These are phyloP conservation scores for Gliomastix tumulicola DNA, from an alignment of 2,329 filamentous ascomycete species.

Conservation along the genomic window DNA sequence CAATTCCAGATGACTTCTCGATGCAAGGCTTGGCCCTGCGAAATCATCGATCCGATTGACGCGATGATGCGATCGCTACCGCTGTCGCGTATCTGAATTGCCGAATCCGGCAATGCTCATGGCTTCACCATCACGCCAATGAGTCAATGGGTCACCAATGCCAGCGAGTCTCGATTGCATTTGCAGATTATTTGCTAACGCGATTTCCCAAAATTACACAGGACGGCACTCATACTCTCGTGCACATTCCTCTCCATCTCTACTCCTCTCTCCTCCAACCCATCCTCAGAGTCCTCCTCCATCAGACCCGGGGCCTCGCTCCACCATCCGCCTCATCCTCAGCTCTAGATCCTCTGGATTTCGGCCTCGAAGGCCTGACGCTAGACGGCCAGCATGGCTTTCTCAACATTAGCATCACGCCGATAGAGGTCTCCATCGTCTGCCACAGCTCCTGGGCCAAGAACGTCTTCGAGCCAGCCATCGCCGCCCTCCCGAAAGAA, in stretches of 20 bases:
- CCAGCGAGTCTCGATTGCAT: neutral
- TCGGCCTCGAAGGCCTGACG: constrained; percentile 38
- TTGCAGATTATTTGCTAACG: neutral
- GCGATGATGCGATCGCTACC: too few relatives aligned
- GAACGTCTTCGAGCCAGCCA: constrained; percentile 67
- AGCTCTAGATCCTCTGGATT: too few relatives aligned
- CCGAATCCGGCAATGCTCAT: too few relatives aligned
- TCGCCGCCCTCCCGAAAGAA: constrained; percentile 53
- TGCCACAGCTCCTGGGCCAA: constrained; percentile 72
- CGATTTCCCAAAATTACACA: constrained; percentile 29
- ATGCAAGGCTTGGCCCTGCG: too few relatives aligned
- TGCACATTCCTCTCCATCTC: constrained; percentile 79
- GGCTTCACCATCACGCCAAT: too few relatives aligned
- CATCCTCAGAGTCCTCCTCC: constrained; percentile 78
- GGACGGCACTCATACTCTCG: constrained; percentile 81
- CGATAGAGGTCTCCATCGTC: constrained; percentile 86
- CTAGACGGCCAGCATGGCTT: constrained; percentile 68
- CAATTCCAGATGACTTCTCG: too few relatives aligned
- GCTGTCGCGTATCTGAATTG: too few relatives aligned
- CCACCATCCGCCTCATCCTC: too few relatives aligned
- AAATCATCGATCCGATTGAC: too few relatives aligned
- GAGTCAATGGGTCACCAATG: neutral
- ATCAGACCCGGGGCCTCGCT: constrained; percentile 33
- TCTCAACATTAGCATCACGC: constrained; percentile 88
- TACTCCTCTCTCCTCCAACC: constrained; percentile 77